Conservation (phyloP, 1,139 yeast species). For the Yamadazyma epiphylla region DNA sequence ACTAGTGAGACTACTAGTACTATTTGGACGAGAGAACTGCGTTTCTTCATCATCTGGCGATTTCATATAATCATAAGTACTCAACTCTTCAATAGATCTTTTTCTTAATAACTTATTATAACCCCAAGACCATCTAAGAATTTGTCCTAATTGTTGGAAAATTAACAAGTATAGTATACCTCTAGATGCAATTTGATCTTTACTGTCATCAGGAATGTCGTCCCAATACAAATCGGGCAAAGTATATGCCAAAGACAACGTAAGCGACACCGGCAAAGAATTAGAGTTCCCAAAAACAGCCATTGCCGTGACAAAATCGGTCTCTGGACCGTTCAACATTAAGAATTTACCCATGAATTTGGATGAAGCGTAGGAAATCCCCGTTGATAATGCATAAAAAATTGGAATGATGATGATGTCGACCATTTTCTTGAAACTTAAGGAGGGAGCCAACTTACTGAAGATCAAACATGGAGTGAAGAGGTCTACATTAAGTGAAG, state of each 20-base stretch:
- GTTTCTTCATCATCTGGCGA: slow-evolving; percentile 10
- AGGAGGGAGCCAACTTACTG: slow-evolving; percentile 71
- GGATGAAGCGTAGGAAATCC: slow-evolving; percentile 57
- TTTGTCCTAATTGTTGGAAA: slow-evolving; percentile 83
- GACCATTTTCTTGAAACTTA: slow-evolving; percentile 60
- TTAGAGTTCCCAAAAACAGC: slow-evolving; percentile 84
- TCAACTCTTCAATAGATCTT: slow-evolving; percentile 41
- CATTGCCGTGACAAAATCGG: slow-evolving; percentile 84
- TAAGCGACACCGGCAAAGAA: slow-evolving; percentile 74
- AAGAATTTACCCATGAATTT: slow-evolving; percentile 43
- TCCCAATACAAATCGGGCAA: slow-evolving; percentile 76
- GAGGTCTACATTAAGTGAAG: slow-evolving; percentile 69
- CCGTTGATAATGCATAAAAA: slow-evolving; percentile 63
- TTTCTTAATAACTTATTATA: slow-evolving; percentile 65
- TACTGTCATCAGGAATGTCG: slow-evolving; percentile 58
- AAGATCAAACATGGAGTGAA: slow-evolving; percentile 85
- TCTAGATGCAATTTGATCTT: slow-evolving; percentile 73
- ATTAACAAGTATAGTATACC: slow-evolving; percentile 74
- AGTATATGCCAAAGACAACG: slow-evolving; percentile 67
- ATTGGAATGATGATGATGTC: slow-evolving; percentile 73
- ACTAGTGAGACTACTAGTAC: too few species aligned
- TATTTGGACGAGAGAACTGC: too few species aligned
- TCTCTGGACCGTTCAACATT: slow-evolving; percentile 56
- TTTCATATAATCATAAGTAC: slow-evolving; percentile 17
- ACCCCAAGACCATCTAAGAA: slow-evolving; percentile 92